A percentile compares a stretch with the other conserved stretches of the same genome.
Evolutionary conservation across 495 filamentous ascomycete genomes (phyloP).

Genomic region (Podospora appendiculata): DNA sequence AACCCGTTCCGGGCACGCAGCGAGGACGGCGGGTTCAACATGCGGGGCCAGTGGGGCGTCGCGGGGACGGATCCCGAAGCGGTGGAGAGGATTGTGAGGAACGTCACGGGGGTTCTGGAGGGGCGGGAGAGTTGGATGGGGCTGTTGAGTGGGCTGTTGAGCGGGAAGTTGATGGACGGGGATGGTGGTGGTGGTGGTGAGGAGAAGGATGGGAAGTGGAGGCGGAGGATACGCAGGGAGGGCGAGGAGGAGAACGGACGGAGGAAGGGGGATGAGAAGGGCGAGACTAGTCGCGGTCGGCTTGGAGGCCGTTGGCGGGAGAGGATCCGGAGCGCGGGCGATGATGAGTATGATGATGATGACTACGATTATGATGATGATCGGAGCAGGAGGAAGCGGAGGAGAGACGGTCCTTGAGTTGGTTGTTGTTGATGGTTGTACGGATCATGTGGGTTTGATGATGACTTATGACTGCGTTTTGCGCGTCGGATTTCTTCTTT

Average conservation of each 20-base stretch:
- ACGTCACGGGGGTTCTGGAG: slow-evolving; percentile 28
- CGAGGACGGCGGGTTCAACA: neutral
- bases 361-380: slow-evolving; percentile 13
- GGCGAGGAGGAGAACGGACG: neutral
- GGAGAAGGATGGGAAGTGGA: neutral
- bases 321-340: neutral
- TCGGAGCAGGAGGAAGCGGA: slow-evolving; percentile 7
- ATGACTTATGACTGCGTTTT: slow-evolving; percentile 9
- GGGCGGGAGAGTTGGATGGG: slow-evolving; percentile 19
- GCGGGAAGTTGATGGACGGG: slow-evolving; percentile 18
- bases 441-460: neutral
- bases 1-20: neutral
- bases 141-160: slow-evolving; percentile 18
- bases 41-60: slow-evolving; percentile 23
- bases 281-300: neutral
- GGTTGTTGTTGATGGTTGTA: neutral
- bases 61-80: slow-evolving; percentile 21
- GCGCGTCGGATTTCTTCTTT: slow-evolving; percentile 1
- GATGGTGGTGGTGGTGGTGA: neutral
- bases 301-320: slow-evolving; percentile 1
- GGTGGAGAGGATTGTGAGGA: slow-evolving; percentile 22
- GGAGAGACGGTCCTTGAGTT: neutral
- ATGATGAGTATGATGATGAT: slow-evolving; percentile 6
- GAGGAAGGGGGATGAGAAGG: neutral
- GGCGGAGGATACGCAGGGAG: neutral